Percentiles rank a stretch among this genome's conserved stretches.
These are phyloP conservation scores for Chalciporus piperatus DNA, from an alignment of 768 basidiomycete genomes.

Conservation along the genomic window DNA sequence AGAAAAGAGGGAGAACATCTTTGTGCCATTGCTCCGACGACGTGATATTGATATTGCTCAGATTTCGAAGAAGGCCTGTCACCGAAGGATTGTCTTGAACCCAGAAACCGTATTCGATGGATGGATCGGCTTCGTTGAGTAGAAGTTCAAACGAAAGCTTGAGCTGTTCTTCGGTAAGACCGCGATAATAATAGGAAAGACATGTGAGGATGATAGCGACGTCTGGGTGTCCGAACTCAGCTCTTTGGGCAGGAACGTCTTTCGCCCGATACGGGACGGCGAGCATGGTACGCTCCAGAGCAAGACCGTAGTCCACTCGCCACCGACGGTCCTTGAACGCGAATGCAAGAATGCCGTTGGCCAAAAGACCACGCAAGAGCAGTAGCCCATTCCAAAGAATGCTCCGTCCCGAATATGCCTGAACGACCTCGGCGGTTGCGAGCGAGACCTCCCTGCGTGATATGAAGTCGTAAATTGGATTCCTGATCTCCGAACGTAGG, in stretches of 20 bases:
- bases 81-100: conserved; percentile 16
- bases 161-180: conserved; percentile 31
- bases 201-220: conserved; percentile 35
- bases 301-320: conserved; percentile 39
- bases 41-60: conserved; percentile 27
- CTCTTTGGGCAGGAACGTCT: conserved; percentile 35
- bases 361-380: conserved; percentile 35
- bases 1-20: conserved; percentile 29
- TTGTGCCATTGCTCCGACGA: conserved; percentile 25
- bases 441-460: conserved; percentile 5
- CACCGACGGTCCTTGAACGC: conserved; percentile 35
- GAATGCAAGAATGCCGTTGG: conserved; percentile 30
- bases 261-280: conserved; percentile 40
- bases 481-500: not conserved
- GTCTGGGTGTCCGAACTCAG: conserved; percentile 41
- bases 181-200: conserved; percentile 37
- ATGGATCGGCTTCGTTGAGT: conserved; percentile 30
- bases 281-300: conserved; percentile 30
- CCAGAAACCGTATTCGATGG: conserved; percentile 33
- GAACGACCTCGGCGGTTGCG: not conserved
- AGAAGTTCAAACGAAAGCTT: conserved; percentile 28
- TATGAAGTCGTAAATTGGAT: conserved; percentile 24
- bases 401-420: not conserved
- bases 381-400: conserved; percentile 25
- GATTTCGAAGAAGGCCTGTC: conserved; percentile 15